A percentile compares a stretch with the other conserved stretches of the same genome.
Evolutionary conservation across 1,139 yeast species (phyloP).

Genomic region (Debaryomyces sp.): DNA sequence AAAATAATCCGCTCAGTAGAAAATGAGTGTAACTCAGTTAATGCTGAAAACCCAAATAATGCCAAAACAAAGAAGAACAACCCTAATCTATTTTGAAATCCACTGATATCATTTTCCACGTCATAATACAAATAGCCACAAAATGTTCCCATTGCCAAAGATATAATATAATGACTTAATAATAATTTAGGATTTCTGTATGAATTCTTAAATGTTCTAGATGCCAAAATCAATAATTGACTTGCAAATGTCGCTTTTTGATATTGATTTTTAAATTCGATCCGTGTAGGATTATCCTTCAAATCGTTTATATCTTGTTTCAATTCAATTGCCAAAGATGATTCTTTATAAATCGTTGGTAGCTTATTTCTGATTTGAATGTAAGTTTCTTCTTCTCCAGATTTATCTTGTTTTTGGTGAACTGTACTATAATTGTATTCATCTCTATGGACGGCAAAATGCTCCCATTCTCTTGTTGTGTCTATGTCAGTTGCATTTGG

Average conservation of each 20-base stretch:
- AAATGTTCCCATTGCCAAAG: slow-evolving; percentile 75
- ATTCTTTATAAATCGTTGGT: slow-evolving; percentile 49
- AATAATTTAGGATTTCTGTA: slow-evolving; percentile 89
- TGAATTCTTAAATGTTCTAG: slow-evolving; percentile 87
- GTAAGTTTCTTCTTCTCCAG: slow-evolving; percentile 32
- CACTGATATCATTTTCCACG: slow-evolving; percentile 85
- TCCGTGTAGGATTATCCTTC: slow-evolving; percentile 30
- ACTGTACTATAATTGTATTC: slow-evolving; percentile 46
- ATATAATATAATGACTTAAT: slow-evolving; percentile 78
- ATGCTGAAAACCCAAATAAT: slow-evolving; percentile 88
- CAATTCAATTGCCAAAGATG: slow-evolving; percentile 52
- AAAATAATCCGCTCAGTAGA: slow-evolving; percentile 86
- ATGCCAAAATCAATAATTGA: slow-evolving; percentile 72
- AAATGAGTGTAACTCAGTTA: slow-evolving; percentile 89
- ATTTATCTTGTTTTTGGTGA: slow-evolving; percentile 17
- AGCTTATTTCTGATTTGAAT: slow-evolving; percentile 36
- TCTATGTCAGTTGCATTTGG: slow-evolving; percentile 39
- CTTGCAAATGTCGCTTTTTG: slow-evolving; percentile 58
- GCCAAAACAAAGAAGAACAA: slow-evolving; percentile 88
- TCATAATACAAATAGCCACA: slow-evolving; percentile 86
- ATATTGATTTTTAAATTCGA: slow-evolving; percentile 41
- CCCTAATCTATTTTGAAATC: slow-evolving; percentile 94
- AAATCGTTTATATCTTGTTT: slow-evolving; percentile 48
- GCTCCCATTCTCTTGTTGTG: slow-evolving; percentile 86
- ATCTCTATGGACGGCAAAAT: slow-evolving; percentile 82